Percentiles rank a stretch among this genome's conserved stretches.
Conservation (phyloP, 1,139 yeast species). For the Candida sp. region DNA sequence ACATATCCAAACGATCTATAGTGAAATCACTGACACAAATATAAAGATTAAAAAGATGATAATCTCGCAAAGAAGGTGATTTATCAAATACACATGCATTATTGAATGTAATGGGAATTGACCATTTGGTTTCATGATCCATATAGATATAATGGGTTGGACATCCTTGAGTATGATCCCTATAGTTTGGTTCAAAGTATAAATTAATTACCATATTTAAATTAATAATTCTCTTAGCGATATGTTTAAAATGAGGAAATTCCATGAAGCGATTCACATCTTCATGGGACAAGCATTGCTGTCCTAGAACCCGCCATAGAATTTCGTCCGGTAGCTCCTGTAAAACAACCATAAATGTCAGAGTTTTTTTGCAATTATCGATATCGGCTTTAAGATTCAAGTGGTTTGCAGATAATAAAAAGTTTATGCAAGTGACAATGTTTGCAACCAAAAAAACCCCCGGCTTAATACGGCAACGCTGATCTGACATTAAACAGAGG, state of each 20-base stretch:
- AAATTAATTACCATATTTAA: not conserved
- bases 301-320: not conserved
- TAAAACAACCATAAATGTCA: not conserved
- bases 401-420: not conserved
- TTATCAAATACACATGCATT: not conserved
- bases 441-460: not conserved
- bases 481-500: too few species aligned
- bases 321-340: not conserved
- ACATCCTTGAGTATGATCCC: slow-evolving; percentile 1
- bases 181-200: not conserved
- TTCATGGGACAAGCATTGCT: not conserved
- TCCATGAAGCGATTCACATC: not conserved
- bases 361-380: not conserved
- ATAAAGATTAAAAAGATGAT: not conserved
- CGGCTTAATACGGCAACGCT: not conserved
- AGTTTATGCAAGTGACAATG: not conserved
- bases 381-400: not conserved
- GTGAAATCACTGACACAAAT: slow-evolving; percentile 1
- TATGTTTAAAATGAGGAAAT: not conserved
- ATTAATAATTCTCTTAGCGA: not conserved
- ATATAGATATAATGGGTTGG: not conserved
- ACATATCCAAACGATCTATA: not conserved
- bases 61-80: not conserved
- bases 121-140: not conserved
- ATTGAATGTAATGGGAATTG: not conserved